Conservation (phyloP, 306 rosid genomes). For the Gleditsia sinensis region DNA sequence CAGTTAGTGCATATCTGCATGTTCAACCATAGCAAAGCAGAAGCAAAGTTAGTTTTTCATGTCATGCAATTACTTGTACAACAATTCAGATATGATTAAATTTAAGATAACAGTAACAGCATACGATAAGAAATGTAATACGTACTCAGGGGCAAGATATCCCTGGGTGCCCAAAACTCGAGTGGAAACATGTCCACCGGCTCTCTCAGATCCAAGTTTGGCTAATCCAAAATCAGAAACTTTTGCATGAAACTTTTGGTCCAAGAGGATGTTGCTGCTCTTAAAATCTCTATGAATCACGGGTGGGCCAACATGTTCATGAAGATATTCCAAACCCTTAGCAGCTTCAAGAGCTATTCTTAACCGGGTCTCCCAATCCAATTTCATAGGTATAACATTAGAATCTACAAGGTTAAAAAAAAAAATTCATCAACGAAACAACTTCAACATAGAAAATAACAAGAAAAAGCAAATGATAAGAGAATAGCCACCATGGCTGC, state of each 20-base stretch:
- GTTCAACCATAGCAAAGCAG: slow-evolving; percentile 8
- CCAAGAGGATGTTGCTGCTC: slow-evolving; percentile 93
- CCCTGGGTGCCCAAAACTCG: slow-evolving; percentile 94
- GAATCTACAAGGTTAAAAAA: slow-evolving; percentile 49
- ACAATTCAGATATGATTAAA: not conserved
- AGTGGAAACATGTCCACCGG: slow-evolving; percentile 96
- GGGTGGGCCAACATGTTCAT: slow-evolving; percentile 88
- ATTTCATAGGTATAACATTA: slow-evolving; percentile 44
- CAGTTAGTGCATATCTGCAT: slow-evolving; percentile 93
- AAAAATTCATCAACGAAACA: slow-evolving; percentile 2
- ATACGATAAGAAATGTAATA: slow-evolving; percentile 23
- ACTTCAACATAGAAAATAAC: slow-evolving; percentile 28
- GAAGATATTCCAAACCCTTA: slow-evolving; percentile 91
- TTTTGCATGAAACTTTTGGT: slow-evolving; percentile 77
- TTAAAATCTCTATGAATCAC: slow-evolving; percentile 96
- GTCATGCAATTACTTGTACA: not conserved
- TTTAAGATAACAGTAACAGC: slow-evolving; percentile 3
- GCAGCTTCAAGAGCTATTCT: slow-evolving; percentile 97
- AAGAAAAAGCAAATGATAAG: slow-evolving; percentile 2
- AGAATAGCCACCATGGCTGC: slow-evolving; percentile 1
- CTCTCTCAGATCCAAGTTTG: slow-evolving; percentile 87
- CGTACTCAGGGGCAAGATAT: slow-evolving; percentile 94
- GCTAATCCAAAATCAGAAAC: slow-evolving; percentile 98
- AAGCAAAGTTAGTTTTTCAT: not conserved
- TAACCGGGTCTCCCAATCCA: slow-evolving; percentile 90